Base-by-base conservation (phyloP, 1,284 basidiomycete species). In the Leccinum ponderosum region DNA sequence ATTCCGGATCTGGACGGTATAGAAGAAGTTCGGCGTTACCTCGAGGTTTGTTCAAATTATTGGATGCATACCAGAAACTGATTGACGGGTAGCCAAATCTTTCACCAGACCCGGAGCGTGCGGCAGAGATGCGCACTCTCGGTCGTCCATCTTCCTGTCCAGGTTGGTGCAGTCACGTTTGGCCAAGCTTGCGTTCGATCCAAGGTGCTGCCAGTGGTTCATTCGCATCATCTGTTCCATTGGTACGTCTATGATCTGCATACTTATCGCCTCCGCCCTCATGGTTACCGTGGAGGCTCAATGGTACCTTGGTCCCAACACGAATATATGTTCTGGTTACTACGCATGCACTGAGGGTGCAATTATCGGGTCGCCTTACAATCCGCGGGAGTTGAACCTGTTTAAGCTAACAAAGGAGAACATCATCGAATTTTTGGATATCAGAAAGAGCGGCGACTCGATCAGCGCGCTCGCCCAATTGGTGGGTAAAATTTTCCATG, bases 401-500 rank as follows among this genome's bases (percentile, higher is more conserved):
- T 68, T 50, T 44, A 66, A 57, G 35, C 31, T 42, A n/a, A 54
- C 4, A 12, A n/a, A 4, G 11, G 20, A 51, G 12, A 55, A 17
- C 17, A 9, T 68, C 20, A 25, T 66, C 29, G 68, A 69, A 48
- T 68, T 65, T 50, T 52, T 68, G 54, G 62, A 71, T 39, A 52
- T 69, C 33, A 37, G 7, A 20, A 51, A 47, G 58, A 58, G 1
- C 22, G 62, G 14, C 14, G 48, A 57, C 56, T 55, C 39, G 1
- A 58, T 55, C 4, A 22, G 3, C 47, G 35, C 53, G 11, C 33
- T 70, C 6, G 20, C 58, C 20, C 59, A 63, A 27, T 22, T 50
- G 0, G 70, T 72, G 39, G 6, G 64, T 53, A 20, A 17, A 11
- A 20, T 6, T 47, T 25, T 22, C 15, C 6, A 14, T 17, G 42